Conservation (phyloP, 352 stramenopile genomes). For the Halophytophthora polymorphica region DNA sequence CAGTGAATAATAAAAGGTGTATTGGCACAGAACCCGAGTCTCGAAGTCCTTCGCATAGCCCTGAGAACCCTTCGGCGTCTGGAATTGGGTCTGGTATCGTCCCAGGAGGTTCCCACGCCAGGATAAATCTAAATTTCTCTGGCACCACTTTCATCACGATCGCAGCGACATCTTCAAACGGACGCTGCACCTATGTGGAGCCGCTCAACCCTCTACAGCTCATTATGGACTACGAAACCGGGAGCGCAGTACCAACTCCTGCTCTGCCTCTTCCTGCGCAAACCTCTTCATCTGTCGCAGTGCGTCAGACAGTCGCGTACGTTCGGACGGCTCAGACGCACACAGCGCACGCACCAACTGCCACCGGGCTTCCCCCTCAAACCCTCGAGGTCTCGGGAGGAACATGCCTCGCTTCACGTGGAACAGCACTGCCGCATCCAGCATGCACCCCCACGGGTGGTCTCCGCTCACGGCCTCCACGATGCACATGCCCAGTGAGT, state of each 20-base stretch:
- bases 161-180: too few species aligned
- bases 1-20: too few species aligned
- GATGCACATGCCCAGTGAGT: constrained; percentile 9
- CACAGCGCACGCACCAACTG: constrained; percentile 10
- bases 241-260: background rate
- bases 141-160: too few species aligned
- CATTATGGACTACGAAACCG: too few species aligned
- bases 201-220: too few species aligned
- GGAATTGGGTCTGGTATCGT: too few species aligned
- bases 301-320: constrained; percentile 4
- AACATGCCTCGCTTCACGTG: constrained; percentile 10
- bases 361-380: constrained; percentile 11
- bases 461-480: background rate
- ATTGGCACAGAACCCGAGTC: too few species aligned
- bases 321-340: constrained; percentile 3
- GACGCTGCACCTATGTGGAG: too few species aligned
- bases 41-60: too few species aligned
- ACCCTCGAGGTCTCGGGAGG: constrained; percentile 3
- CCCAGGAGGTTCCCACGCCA: too few species aligned
- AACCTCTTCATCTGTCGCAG: constrained; percentile 12
- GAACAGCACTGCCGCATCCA: constrained; percentile 8
- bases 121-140: too few species aligned
- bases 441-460: background rate
- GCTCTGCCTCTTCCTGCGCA: constrained; percentile 3
- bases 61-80: too few species aligned